These are phyloP conservation scores for Kwoniella shivajii DNA, from an alignment of 1,284 basidiomycete species.

Conservation along the genomic window DNA sequence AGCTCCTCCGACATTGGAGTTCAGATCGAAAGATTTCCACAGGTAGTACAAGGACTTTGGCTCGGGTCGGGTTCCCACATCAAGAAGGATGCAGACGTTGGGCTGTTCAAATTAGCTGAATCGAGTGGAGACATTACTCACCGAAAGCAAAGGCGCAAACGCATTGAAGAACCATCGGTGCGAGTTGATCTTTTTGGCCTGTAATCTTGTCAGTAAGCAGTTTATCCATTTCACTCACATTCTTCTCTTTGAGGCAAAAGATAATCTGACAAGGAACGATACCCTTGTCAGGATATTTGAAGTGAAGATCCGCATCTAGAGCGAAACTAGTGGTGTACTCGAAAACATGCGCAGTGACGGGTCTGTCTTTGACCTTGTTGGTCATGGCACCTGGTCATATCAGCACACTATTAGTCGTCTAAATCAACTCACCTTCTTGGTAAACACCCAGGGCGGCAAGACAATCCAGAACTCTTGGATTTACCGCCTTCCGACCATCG, in stretches of 20 bases:
- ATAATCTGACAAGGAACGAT: conserved; percentile 90
- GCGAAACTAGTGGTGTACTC: conserved; percentile 88
- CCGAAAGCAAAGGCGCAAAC: conserved; percentile 58
- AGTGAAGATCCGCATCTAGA: conserved; percentile 83
- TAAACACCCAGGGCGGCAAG: conserved; percentile 61
- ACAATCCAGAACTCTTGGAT: conserved; percentile 92
- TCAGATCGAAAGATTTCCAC: conserved; percentile 92
- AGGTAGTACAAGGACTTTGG: conserved; percentile 80
- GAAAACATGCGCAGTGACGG: conserved; percentile 91
- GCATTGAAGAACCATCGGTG: conserved; percentile 97
- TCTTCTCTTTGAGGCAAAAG: conserved; percentile 76
- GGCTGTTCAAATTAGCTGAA: conserved; percentile 62
- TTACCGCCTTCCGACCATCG: conserved; percentile 88
- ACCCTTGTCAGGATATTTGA: conserved; percentile 91
- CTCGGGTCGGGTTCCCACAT: conserved; percentile 88
- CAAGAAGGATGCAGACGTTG: conserved; percentile 61
- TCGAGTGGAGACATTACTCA: conserved; percentile 13
- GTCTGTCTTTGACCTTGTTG: conserved; percentile 81
- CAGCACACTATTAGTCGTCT: too few species aligned
- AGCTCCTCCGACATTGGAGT: conserved; percentile 89
- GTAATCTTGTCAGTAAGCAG: conserved; percentile 19
- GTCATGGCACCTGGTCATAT: conserved; percentile 70
- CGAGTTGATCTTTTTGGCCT: conserved; percentile 94
- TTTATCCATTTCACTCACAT: conserved; percentile 66
- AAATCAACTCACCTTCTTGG: conserved; percentile 54